phyloP scores from a whole-genome alignment of 768 basidiomycete species.

The Paxillus ammoniavirescens region DNA sequence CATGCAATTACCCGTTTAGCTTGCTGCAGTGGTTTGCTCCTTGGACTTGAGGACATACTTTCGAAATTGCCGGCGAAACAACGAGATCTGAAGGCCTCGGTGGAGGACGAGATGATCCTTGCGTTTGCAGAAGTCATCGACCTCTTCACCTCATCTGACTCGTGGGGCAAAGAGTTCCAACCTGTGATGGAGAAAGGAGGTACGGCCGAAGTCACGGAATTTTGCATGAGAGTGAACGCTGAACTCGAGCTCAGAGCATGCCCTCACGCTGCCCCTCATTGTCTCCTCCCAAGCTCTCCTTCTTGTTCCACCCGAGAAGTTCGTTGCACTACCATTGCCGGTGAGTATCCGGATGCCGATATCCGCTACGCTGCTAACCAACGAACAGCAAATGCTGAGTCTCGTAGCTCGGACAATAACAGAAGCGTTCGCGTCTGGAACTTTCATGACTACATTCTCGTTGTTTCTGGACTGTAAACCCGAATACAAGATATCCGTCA shows the following conservation, averaged over 20 bases:
- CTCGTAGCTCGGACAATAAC: constrained; percentile 47
- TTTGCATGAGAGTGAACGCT: constrained; percentile 2
- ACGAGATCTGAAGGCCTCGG: constrained; percentile 35
- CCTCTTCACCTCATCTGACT: constrained; percentile 40
- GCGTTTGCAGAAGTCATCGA: constrained; percentile 77
- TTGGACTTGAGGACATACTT: constrained; percentile 58
- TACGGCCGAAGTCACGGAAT: constrained; percentile 18
- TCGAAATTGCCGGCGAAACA: constrained; percentile 29
- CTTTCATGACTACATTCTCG: constrained; percentile 48
- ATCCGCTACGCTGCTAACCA: constrained; percentile 8
- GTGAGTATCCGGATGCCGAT: constrained; percentile 32
- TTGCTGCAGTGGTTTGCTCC: constrained; percentile 60
- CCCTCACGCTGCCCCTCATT: constrained; percentile 45
- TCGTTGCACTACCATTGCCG: constrained; percentile 60
- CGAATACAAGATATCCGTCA: constrained; percentile 19
- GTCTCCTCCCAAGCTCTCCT: constrained; percentile 61
- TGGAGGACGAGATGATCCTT: constrained; percentile 67
- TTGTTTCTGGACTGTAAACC: constrained; percentile 28
- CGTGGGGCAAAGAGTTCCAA: constrained; percentile 71
- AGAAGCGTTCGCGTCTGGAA: constrained; percentile 54
- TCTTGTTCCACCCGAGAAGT: constrained; percentile 49
- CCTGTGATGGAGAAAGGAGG: constrained; percentile 45
- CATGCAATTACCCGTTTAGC: constrained; percentile 60
- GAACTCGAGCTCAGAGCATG: constrained; percentile 35
- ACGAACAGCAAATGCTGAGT: constrained; percentile 24